Conservation (phyloP, 2,329 filamentous ascomycete genomes). For the Dothiorella sarmentorum region DNA sequence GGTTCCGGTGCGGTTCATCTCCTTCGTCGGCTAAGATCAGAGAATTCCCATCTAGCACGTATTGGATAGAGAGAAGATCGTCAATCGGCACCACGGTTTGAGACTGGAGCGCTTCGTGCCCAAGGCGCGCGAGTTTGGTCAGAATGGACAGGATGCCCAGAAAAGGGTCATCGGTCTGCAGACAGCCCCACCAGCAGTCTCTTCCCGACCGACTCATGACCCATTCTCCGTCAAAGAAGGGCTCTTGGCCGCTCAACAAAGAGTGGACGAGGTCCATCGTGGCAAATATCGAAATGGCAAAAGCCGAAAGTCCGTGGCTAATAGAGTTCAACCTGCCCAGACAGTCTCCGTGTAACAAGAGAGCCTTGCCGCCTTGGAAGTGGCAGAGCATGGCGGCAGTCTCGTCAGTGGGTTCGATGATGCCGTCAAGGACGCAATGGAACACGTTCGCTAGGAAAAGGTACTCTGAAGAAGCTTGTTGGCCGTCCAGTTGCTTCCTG, state of each 20-base stretch:
- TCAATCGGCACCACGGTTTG: background rate
- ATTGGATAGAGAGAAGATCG: background rate
- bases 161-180: background rate
- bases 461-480: background rate
- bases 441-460: background rate
- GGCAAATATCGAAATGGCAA: background rate
- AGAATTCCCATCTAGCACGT: background rate
- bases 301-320: background rate
- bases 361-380: background rate
- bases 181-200: background rate
- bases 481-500: background rate
- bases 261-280: conserved; percentile 1
- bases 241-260: background rate
- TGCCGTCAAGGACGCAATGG: background rate
- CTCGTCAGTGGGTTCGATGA: background rate
- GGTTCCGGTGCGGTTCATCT: too few species aligned
- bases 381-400: background rate
- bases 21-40: too few species aligned
- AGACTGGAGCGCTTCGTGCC: background rate
- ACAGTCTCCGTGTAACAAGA: background rate
- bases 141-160: background rate
- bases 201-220: background rate
- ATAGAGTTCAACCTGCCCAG: background rate
- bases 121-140: background rate
- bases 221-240: background rate